Evolutionary conservation across 371 early-diverging fungal genomes (phyloP).

Genomic region (Syncephalastrum monosporum): DNA sequence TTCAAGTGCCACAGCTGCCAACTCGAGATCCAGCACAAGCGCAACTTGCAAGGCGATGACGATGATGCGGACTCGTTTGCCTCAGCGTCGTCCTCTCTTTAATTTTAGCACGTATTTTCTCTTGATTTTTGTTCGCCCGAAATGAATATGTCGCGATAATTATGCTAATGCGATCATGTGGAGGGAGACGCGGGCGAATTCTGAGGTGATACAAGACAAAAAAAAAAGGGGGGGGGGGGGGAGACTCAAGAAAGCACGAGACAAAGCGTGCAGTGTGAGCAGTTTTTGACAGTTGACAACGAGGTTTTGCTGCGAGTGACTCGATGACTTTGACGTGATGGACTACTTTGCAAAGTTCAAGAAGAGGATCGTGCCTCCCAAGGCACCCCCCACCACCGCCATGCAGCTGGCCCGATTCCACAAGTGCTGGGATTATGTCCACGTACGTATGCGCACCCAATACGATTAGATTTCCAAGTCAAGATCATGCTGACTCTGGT

Average conservation of each 20-base stretch:
- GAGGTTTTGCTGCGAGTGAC: no score
- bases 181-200: no score
- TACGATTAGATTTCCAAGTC: neutral
- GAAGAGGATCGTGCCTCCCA: conserved; percentile 57
- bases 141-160: no score
- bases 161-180: no score
- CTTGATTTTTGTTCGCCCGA: no score
- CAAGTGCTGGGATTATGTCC: conserved; percentile 63
- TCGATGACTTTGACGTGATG: conserved; percentile 22
- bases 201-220: no score
- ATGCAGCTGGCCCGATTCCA: conserved; percentile 66
- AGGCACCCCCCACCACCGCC: conserved; percentile 51
- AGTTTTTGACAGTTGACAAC: no score
- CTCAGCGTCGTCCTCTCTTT: conserved; percentile 3
- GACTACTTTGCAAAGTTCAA: conserved; percentile 58
- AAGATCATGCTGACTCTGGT: no score
- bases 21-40: conserved; percentile 15
- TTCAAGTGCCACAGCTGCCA: conserved; percentile 36
- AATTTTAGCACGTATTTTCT: no score
- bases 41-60: conserved; percentile 1
- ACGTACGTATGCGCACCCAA: conserved; percentile 32
- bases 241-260: no score
- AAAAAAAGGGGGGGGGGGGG: no score
- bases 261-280: no score
- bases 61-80: conserved; percentile 10